Evolutionary conservation across 1,284 basidiomycete genomes (phyloP).

Genomic region (Macrocystidia cucumis): DNA sequence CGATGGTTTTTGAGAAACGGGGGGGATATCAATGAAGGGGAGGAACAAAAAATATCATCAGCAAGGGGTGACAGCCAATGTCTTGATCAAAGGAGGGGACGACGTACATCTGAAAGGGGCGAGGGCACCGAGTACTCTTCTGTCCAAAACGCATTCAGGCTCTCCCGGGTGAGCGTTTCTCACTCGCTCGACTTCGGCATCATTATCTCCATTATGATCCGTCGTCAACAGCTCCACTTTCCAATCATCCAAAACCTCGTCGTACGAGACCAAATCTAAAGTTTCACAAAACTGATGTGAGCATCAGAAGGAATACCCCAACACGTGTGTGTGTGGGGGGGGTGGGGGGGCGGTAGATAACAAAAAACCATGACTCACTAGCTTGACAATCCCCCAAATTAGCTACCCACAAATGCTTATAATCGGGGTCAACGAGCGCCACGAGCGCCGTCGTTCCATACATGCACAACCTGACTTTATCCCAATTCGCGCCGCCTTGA

Average conservation of each 20-base stretch:
- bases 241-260: conserved; percentile 35
- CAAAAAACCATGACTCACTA: conserved; percentile 29
- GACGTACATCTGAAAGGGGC: conserved; percentile 66
- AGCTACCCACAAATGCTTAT: conserved; percentile 62
- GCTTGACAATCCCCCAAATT: conserved; percentile 71
- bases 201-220: conserved; percentile 57
- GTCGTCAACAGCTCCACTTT: conserved; percentile 46
- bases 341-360: no score
- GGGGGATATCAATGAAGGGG: neutral
- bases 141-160: conserved; percentile 50
- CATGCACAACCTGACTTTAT: conserved; percentile 60
- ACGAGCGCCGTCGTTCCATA: conserved; percentile 68
- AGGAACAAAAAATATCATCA: conserved; percentile 8
- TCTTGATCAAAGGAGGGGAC: conserved; percentile 9
- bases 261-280: conserved; percentile 45
- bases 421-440: conserved; percentile 56
- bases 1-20: neutral
- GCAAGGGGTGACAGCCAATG: conserved; percentile 7
- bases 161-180: conserved; percentile 56
- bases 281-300: conserved; percentile 2
- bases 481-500: conserved; percentile 48
- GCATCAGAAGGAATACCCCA: neutral
- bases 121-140: conserved; percentile 60
- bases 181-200: conserved; percentile 50
- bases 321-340: no score